These are phyloP conservation scores for Vishniacozyma victoriae DNA, from an alignment of 768 basidiomycete genomes.

Conservation along the genomic window DNA sequence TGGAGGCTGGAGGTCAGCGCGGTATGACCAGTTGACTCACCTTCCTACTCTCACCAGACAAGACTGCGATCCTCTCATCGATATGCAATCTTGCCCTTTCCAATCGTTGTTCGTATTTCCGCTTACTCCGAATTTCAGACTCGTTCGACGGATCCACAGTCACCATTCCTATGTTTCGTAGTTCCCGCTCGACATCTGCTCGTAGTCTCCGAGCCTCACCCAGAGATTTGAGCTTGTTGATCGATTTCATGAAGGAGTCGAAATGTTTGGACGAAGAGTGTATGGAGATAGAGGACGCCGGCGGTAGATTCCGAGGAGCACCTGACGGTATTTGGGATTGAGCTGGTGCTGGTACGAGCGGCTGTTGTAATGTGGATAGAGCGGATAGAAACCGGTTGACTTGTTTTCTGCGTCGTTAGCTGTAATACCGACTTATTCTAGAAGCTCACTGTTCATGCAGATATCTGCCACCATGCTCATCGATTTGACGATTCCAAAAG, in stretches of 20 bases:
- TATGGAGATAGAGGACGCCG: constrained; percentile 18
- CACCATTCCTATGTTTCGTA: constrained; percentile 59
- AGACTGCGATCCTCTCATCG: constrained; percentile 72
- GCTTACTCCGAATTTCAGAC: constrained; percentile 69
- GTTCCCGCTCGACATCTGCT: constrained; percentile 88
- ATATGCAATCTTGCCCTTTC: constrained; percentile 82
- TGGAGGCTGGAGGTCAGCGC: background rate
- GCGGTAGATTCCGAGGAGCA: background rate
- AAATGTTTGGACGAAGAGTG: constrained; percentile 60
- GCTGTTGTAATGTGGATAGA: constrained; percentile 17
- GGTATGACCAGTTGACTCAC: constrained; percentile 1
- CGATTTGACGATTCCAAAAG: constrained; percentile 90
- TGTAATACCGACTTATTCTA: background rate
- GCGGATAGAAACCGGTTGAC: constrained; percentile 38
- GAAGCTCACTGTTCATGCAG: constrained; percentile 61
- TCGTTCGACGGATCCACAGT: constrained; percentile 6
- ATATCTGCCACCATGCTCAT: constrained; percentile 68
- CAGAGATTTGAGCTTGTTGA: constrained; percentile 71
- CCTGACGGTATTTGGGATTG: constrained; percentile 1
- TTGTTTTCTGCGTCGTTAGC: constrained; percentile 28
- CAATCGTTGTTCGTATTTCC: constrained; percentile 79
- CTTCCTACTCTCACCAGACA: constrained; percentile 56
- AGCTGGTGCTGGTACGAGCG: constrained; percentile 5
- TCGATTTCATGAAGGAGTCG: constrained; percentile 82
- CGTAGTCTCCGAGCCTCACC: constrained; percentile 83